Evolutionary conservation across 2,329 filamentous ascomycete species (phyloP).

Genomic region (Fusarium nelsonii): DNA sequence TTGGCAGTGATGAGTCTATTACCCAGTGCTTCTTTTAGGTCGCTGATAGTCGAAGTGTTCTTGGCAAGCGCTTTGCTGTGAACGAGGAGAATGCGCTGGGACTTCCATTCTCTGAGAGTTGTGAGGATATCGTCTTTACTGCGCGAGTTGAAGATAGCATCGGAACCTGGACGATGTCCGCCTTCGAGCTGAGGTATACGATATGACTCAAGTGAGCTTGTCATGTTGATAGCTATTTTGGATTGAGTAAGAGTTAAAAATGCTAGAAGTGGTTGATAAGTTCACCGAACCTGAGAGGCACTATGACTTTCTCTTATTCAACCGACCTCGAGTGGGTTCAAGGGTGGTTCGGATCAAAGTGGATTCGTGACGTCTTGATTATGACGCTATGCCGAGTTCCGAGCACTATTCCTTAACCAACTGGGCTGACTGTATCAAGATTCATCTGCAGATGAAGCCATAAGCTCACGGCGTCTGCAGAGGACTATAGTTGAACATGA

Average conservation of each 20-base stretch:
- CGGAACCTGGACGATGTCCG: constrained; percentile 5
- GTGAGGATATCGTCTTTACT: constrained; percentile 5
- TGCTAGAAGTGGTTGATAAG: accelerated
- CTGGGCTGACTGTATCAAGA: neutral
- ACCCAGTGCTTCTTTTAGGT: neutral
- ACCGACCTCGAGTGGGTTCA: neutral
- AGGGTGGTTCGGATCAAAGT: neutral
- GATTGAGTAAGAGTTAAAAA: accelerated
- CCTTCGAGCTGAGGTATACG: constrained; percentile 19
- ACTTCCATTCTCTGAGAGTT: neutral
- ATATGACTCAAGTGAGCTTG: neutral
- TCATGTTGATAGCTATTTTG: neutral
- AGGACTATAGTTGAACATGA: too few relatives aligned
- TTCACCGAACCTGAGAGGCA: neutral
- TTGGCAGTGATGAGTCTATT: neutral
- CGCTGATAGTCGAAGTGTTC: neutral
- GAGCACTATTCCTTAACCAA: neutral
- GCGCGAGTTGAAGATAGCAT: constrained; percentile 27
- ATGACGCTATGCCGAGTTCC: constrained; percentile 14
- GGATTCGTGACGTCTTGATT: constrained; percentile 20
- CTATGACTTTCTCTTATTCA: neutral
- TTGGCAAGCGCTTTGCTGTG: constrained; percentile 19
- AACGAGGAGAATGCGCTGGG: neutral
- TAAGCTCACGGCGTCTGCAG: accelerated
- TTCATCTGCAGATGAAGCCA: neutral